A percentile compares a stretch with the other conserved stretches of the same genome.
phyloP scores from a whole-genome alignment of 306 rosid species.

The Trichosanthes truncata region DNA sequence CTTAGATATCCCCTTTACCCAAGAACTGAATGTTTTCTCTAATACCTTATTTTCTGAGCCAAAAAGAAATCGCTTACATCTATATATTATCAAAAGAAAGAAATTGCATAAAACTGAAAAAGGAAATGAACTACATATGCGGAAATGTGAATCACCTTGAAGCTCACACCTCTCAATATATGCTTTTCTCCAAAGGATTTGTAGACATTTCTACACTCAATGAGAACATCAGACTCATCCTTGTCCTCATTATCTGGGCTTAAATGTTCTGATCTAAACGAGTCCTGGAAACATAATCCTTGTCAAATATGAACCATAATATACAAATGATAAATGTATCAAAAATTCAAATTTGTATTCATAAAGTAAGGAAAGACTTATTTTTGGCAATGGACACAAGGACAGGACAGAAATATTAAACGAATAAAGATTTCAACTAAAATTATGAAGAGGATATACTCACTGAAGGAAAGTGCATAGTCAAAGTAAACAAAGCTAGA shows the following conservation, averaged over 20 bases:
- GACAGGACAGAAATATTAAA: background rate
- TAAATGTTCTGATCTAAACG: conserved; percentile 46
- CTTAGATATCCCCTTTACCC: background rate
- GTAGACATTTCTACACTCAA: conserved; percentile 81
- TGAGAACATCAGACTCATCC: conserved; percentile 75
- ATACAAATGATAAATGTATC: background rate
- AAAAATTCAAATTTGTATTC: background rate
- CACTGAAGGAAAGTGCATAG: background rate
- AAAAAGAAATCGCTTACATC: background rate
- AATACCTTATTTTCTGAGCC: background rate
- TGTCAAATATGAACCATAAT: background rate
- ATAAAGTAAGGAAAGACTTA: background rate
- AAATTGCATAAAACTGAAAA: background rate
- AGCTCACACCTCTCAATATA: conserved; percentile 91
- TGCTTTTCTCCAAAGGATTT: conserved; percentile 95
- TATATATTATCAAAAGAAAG: background rate
- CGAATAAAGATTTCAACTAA: background rate
- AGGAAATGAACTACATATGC: background rate
- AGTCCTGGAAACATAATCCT: conserved; percentile 35
- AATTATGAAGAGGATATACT: background rate
- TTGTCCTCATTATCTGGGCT: conserved; percentile 32
- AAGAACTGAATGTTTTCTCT: background rate
- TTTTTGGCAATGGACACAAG: background rate
- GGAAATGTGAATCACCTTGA: conserved; percentile 61
- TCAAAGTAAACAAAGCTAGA: background rate